phyloP scores from a whole-genome alignment of 176 grass and related monocot genomes.

The Oryza longistaminata region DNA sequence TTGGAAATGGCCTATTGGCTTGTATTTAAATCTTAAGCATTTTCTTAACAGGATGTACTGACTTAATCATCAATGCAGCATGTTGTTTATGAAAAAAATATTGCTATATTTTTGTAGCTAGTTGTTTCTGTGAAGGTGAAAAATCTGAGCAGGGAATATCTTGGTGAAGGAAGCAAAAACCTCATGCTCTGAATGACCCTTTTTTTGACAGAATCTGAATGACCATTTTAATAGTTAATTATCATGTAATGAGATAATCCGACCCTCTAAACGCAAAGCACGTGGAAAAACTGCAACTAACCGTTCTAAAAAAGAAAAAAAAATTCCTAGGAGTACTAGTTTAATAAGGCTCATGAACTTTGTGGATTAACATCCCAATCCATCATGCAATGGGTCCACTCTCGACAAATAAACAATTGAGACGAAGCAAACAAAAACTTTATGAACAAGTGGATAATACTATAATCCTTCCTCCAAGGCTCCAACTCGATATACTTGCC shows the following conservation, averaged over 20 bases:
- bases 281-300: neutral
- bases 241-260: too few species aligned
- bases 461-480: neutral
- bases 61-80: too few species aligned
- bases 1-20: too few species aligned
- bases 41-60: too few species aligned
- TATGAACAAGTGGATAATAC: neutral
- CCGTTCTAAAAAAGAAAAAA: neutral
- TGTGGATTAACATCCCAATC: neutral
- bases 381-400: neutral
- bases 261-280: neutral
- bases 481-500: neutral
- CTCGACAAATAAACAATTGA: neutral
- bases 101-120: neutral
- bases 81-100: too few species aligned
- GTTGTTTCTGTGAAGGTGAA: neutral
- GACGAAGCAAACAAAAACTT: neutral
- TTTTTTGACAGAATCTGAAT: too few species aligned
- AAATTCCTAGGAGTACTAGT: neutral
- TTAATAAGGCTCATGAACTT: neutral
- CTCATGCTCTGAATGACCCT: neutral
- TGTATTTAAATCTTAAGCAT: too few species aligned
- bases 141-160: neutral
- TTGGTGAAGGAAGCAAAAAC: neutral
- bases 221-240: too few species aligned